Conservation (phyloP, 148 eudicot species). For the Hydrangea macrophylla region DNA sequence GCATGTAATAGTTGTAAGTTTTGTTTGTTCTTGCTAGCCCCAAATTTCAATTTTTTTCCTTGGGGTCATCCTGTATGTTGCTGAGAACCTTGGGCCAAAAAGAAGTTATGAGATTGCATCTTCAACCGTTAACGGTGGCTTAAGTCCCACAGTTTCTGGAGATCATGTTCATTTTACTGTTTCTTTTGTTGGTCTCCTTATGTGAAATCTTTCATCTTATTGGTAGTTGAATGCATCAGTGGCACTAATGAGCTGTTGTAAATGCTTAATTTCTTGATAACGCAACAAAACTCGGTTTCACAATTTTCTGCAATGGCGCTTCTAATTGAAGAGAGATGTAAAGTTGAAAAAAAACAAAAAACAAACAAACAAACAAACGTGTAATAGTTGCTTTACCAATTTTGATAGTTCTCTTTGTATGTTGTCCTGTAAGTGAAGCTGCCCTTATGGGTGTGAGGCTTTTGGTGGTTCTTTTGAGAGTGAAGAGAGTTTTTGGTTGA, state of each 20-base stretch:
- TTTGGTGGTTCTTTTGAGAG: conserved; percentile 4
- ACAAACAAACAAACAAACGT: too few relatives aligned
- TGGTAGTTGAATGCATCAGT: neutral
- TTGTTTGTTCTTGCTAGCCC: neutral
- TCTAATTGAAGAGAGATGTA: too few relatives aligned
- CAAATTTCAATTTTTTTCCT: neutral
- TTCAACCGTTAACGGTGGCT: neutral
- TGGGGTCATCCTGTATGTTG: neutral
- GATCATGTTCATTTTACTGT: conserved; percentile 1
- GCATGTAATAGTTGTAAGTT: too few relatives aligned
- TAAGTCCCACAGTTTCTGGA: too few relatives aligned
- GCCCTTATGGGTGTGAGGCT: neutral
- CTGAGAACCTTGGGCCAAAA: neutral
- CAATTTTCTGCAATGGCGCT: too few relatives aligned
- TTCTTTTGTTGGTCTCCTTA: neutral
- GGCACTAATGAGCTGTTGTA: neutral
- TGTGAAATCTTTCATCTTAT: neutral
- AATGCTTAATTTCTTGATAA: too few relatives aligned
- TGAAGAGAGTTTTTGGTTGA: neutral
- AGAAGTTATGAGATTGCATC: neutral
- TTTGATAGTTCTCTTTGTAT: too few relatives aligned
- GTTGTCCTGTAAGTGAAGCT: conserved; percentile 40
- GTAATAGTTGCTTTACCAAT: too few relatives aligned
- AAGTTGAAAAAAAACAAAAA: too few relatives aligned
- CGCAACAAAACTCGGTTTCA: too few relatives aligned